Conservation (phyloP, 352 stramenopile species). For the Phytophthora fragariae region DNA sequence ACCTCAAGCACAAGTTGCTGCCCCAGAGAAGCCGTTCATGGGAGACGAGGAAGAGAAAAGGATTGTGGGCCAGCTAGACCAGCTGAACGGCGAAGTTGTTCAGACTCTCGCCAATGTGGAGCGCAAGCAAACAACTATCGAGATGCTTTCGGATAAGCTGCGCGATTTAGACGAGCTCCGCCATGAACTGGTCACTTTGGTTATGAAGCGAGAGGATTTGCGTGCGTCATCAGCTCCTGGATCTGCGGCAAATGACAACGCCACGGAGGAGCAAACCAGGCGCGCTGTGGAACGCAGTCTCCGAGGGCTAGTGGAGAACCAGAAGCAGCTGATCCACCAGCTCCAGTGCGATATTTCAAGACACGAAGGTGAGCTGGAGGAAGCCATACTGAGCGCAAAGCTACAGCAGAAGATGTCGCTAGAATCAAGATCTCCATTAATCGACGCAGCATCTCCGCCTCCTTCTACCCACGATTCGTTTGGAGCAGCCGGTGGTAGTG, state of each 20-base stretch:
- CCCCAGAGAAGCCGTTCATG: slow-evolving; percentile 61
- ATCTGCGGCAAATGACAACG: slow-evolving; percentile 18
- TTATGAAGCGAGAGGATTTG: slow-evolving; percentile 74
- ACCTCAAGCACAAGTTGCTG: neutral
- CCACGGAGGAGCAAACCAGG: slow-evolving; percentile 44
- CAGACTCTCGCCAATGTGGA: slow-evolving; percentile 57
- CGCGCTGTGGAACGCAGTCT: slow-evolving; percentile 59
- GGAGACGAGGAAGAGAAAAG: slow-evolving; percentile 61
- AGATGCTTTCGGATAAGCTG: slow-evolving; percentile 69
- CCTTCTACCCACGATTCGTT: slow-evolving; percentile 15
- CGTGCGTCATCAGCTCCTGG: slow-evolving; percentile 35
- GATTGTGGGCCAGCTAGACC: slow-evolving; percentile 59
- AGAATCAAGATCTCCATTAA: slow-evolving; percentile 35
- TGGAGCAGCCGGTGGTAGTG: slow-evolving; percentile 5
- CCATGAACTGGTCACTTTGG: slow-evolving; percentile 69
- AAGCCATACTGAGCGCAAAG: slow-evolving; percentile 47
- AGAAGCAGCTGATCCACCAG: slow-evolving; percentile 62
- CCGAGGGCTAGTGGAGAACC: slow-evolving; percentile 59
- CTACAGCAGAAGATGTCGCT: slow-evolving; percentile 44
- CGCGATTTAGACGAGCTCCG: slow-evolving; percentile 78
- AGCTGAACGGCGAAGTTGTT: slow-evolving; percentile 61
- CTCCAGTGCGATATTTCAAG: slow-evolving; percentile 59
- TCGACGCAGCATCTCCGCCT: slow-evolving; percentile 24
- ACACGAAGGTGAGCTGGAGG: slow-evolving; percentile 61
- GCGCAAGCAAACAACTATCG: slow-evolving; percentile 69